Percentiles rank a stretch among this genome's conserved stretches.
These are phyloP conservation scores for Lipomyces japonicus DNA, from an alignment of 805 yeast species.

Conservation along the genomic window DNA sequence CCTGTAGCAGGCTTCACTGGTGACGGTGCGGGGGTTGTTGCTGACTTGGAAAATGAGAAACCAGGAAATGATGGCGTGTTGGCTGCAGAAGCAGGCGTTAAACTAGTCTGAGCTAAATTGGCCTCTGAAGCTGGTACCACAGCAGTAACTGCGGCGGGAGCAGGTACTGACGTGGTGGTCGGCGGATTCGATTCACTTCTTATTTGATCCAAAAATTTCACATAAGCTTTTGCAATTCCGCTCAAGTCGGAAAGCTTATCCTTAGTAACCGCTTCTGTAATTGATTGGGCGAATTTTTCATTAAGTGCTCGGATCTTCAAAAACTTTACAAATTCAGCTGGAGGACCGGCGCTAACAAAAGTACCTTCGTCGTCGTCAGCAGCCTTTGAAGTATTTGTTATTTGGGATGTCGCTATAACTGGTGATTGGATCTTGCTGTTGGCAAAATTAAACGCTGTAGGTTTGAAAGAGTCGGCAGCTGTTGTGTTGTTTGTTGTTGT, in stretches of 20 bases:
- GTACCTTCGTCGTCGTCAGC: slow-evolving; percentile 1
- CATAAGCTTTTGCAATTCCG: slow-evolving; percentile 12
- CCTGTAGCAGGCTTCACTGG: background rate
- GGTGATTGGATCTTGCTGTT: background rate
- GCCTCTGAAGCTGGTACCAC: background rate
- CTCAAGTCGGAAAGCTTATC: slow-evolving; percentile 28
- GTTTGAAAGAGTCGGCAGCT: background rate
- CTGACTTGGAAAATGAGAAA: slow-evolving; percentile 11
- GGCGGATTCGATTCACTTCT: slow-evolving; percentile 10
- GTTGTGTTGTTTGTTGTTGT: slow-evolving; percentile 3
- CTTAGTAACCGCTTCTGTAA: slow-evolving; percentile 15
- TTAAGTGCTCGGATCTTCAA: slow-evolving; percentile 30
- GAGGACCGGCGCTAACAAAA: slow-evolving; percentile 1
- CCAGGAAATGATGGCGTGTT: background rate
- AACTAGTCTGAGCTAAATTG: background rate
- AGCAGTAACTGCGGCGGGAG: background rate
- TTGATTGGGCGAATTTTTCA: slow-evolving; percentile 13
- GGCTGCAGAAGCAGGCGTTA: background rate
- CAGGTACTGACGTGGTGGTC: background rate
- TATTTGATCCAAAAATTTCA: slow-evolving; percentile 13
- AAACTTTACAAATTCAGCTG: slow-evolving; percentile 25
- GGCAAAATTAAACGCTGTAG: background rate
- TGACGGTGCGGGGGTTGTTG: slow-evolving; percentile 7
- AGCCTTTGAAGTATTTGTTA: background rate
- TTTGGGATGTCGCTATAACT: background rate